These are phyloP conservation scores for Tetrahymena elliotti DNA, from an alignment of 73 alveolate species.

Conservation along the genomic window DNA sequence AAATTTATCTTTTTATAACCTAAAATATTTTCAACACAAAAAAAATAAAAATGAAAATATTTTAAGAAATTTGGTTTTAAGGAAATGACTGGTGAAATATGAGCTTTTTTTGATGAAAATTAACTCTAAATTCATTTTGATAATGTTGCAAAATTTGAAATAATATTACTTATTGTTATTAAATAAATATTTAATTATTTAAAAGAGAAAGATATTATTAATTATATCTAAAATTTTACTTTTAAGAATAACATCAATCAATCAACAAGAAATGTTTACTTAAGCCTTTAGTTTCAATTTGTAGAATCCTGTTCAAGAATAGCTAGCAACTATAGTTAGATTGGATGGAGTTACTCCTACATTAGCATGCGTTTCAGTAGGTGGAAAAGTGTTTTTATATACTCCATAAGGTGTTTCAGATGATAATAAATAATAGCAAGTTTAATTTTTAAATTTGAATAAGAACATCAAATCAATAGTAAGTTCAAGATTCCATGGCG, in stretches of 20 bases:
- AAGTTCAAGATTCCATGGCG: not conserved
- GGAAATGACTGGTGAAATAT: not conserved
- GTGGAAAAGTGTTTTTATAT: not conserved
- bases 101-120: not conserved
- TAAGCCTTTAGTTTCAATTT: not conserved
- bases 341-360: not conserved
- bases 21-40: not conserved
- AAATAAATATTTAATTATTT: no score
- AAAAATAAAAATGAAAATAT: not conserved
- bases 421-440: not conserved
- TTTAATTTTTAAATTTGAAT: not conserved
- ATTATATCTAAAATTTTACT: not conserved
- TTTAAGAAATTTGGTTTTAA: not conserved
- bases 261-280: not conserved
- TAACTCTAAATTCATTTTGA: not conserved
- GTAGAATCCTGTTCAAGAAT: not conserved
- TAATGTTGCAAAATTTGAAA: not conserved
- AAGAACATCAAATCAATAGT: not conserved
- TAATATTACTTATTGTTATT: no score
- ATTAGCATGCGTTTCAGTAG: not conserved
- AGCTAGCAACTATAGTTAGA: not conserved
- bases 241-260: not conserved
- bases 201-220: not conserved
- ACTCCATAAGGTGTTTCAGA: not conserved
- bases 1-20: not conserved